Base-by-base conservation (phyloP, 805 yeast species). In the Vanderwaltozyma verrucispora region DNA sequence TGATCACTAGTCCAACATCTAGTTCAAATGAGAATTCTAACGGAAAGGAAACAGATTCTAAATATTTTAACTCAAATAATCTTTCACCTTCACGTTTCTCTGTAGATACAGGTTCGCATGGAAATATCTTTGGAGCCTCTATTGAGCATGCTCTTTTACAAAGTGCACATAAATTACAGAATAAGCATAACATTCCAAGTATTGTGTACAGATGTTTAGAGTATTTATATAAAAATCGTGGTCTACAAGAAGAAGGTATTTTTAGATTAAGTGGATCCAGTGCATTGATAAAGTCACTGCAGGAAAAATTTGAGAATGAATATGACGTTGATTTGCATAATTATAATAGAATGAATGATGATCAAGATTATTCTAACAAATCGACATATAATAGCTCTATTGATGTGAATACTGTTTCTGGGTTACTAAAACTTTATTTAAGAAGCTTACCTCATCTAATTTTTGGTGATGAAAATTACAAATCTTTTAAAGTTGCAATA, bases 211-310 rank as follows among this genome's bases (percentile, higher is more conserved):
- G 94, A 42, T 86, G 95, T 51, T 51, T 88, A 25, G 80, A 75
- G 39, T 83, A 71, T 46, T 65, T 89, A 35, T 68, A 70, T 35
- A 69, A 66, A 28, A 71, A 77, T 19, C 75, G 79, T 17, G 95
- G 94, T 0, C 65, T 79, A n/a, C 72, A 72, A 43, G 92, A 85
- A 56, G 95, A 87, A 51, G 98, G 98, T 10, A 74, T 89, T 3
- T 92, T 92, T 64, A 69, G 98, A 43, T 64, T 87, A 40, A 84
- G 88, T 59, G 97, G 97, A 4, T 84, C 94, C 27, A 81, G 87
- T 39, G 71, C 86, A 1, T 69, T 80, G 36, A 85, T 84, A 28
- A 74, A 78, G 45, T 72, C 67, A 29, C 67, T 84, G 41, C 83
- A 79, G 49, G 83, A 74, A 33, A 67, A 63, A 33, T 89, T 82